phyloP scores from a whole-genome alignment of 75 land plant genomes.

The Pseudotsuga menziesii region DNA sequence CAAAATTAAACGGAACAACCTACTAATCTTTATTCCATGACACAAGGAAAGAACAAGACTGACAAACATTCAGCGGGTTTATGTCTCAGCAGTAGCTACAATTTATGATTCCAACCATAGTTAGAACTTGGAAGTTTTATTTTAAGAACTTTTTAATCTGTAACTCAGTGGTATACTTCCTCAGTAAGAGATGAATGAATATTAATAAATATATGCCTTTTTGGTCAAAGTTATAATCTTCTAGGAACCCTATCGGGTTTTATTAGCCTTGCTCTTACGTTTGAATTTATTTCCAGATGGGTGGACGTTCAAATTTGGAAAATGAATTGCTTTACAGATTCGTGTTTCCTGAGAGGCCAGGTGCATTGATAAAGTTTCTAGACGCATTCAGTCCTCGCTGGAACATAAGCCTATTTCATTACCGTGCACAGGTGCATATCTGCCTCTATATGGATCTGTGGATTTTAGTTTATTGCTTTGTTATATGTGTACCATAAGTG shows the following conservation, averaged over 20 bases:
- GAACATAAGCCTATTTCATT: constrained; percentile 55
- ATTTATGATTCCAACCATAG: no score
- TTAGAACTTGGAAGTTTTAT: no score
- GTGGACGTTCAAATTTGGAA: constrained; percentile 40
- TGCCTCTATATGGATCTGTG: neutral
- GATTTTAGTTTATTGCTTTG: neutral
- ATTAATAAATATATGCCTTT: neutral
- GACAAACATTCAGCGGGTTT: no score
- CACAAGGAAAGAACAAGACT: no score
- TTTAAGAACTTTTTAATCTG: no score
- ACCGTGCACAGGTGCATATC: constrained; percentile 41
- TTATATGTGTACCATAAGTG: neutral
- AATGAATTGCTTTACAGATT: constrained; percentile 46
- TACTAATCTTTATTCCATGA: no score
- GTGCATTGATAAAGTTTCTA: constrained; percentile 49
- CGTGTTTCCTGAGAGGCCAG: constrained; percentile 57
- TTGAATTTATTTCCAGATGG: constrained; percentile 30
- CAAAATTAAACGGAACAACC: no score
- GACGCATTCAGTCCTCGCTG: constrained; percentile 47
- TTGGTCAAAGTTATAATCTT: neutral
- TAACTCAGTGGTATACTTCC: no score
- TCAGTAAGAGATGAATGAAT: no score
- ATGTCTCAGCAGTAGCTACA: no score
- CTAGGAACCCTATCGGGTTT: neutral
- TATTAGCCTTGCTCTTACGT: neutral